Evolutionary conservation across 805 yeast genomes (phyloP).

Genomic region (Komagataella pastoris): DNA sequence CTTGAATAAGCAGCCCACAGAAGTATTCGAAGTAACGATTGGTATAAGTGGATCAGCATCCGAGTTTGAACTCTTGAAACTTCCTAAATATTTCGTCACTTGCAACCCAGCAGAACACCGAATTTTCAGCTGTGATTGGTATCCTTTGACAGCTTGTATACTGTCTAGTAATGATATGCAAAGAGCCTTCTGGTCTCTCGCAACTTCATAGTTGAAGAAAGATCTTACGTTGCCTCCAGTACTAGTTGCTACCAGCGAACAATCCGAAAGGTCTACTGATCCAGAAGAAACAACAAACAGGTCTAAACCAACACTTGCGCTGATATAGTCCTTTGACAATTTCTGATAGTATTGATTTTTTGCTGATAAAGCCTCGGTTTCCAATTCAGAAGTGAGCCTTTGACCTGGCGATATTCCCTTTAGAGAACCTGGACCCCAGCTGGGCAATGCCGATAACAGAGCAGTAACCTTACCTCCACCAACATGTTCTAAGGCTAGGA

Average conservation of each 20-base stretch:
- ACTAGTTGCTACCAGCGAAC: conserved; percentile 45
- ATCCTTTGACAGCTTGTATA: conserved; percentile 58
- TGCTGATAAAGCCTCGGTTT: conserved; percentile 38
- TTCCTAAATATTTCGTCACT: conserved; percentile 63
- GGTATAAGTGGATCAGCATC: conserved; percentile 61
- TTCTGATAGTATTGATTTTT: conserved; percentile 49
- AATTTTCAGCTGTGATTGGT: conserved; percentile 71
- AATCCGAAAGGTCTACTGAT: conserved; percentile 59
- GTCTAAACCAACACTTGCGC: conserved; percentile 60
- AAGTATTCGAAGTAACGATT: conserved; percentile 43
- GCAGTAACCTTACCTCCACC: conserved; percentile 84
- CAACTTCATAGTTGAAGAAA: conserved; percentile 55
- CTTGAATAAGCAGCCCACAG: conserved; percentile 56
- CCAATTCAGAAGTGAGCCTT: conserved; percentile 24
- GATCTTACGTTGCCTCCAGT: conserved; percentile 62
- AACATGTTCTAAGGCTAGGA: conserved; percentile 38
- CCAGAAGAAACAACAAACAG: conserved; percentile 54
- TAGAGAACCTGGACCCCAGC: conserved; percentile 68
- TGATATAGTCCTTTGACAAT: conserved; percentile 41
- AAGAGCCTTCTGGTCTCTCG: conserved; percentile 47
- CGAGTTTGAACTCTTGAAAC: conserved; percentile 24
- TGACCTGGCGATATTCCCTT: conserved; percentile 23
- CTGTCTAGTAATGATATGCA: conserved; percentile 19
- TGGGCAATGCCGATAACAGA: conserved; percentile 56
- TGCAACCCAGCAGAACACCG: conserved; percentile 85